Evolutionary conservation across 306 rosid species (phyloP), one percentile per base, ranked within the genome.

Genomic region (Castanospermum australe): DNA sequence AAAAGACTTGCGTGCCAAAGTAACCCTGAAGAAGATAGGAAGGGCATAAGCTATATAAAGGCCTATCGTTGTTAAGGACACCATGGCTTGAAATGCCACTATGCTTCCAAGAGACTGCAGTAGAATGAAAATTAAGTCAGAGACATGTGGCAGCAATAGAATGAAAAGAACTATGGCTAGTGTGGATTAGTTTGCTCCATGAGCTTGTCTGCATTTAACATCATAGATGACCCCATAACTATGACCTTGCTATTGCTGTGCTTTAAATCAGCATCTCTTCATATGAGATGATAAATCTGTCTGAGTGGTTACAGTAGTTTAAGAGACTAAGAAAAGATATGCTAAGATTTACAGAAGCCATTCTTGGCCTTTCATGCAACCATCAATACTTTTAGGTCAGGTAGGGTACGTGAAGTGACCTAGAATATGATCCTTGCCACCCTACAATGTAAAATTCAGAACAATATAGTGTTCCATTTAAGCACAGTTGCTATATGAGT

Each of bases 41-140:
- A 95, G 41, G 14, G 96, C 99, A 88, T 95, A 95, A 24, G 94
- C 96, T 81, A 95, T 95, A 72, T 93, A 95, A 52, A 93, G 90
- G 45, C 98, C 99, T 41, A 95, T 91, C 2, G 90, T 91, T 74
- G 98, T 94, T 77, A 95, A 89, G 25, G 99, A 95, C 35, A 95
- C 97, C 99, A 95, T 95, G 33, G 99, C 99, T 13, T 90, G 81
- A 80, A 93, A 95, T 56, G 99, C 99, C 65, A 95, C 99, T 15
- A 80, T 72, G 88, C 99, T 95, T 79, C 99, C 99, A 67, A 95
- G 94, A 85, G 99, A 95, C 94, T 93, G 96, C 89, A 71, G 67
- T 18, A 63, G n/a, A 70, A 17, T 63, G 48, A 66, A 68, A 84
- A 39, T 30, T 64, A 81, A 78, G 55, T 63, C 50, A 60, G 73